Percentiles rank a stretch among this genome's conserved stretches.
Conservation (phyloP, 257 asterid genomes). For the Ajuga chamaepitys region DNA sequence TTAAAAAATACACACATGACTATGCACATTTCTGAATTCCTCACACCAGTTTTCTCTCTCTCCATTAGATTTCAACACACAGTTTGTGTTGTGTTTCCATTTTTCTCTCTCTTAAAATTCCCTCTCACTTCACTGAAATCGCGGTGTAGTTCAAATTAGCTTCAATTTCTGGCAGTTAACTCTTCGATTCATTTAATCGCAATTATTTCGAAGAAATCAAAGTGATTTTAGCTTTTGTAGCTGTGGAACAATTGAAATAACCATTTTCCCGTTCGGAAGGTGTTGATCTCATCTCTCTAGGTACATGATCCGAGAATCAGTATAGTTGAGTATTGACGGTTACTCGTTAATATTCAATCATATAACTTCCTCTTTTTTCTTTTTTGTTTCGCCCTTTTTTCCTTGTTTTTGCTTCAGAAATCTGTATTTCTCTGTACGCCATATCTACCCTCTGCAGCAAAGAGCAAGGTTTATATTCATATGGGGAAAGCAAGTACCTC, state of each 20-base stretch:
- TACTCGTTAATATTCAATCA: conserved; percentile 1
- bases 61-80: conserved; percentile 16
- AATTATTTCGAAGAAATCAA: conserved; percentile 3
- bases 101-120: background rate
- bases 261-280: background rate
- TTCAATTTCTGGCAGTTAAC: background rate
- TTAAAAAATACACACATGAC: conserved; percentile 13
- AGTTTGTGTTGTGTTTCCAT: background rate
- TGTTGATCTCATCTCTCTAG: background rate
- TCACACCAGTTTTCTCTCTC: background rate
- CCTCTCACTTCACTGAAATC: background rate
- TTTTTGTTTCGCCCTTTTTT: background rate
- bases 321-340: conserved; percentile 6
- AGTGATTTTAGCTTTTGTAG: background rate
- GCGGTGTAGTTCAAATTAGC: background rate
- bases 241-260: background rate
- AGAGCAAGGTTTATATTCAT: no score
- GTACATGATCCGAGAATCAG: background rate
- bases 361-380: conserved; percentile 1
- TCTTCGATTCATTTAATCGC: background rate
- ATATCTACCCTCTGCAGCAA: no score
- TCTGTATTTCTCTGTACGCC: background rate
- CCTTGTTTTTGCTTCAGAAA: background rate
- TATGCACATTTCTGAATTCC: conserved; percentile 6
- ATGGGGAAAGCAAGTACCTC: no score